These are phyloP conservation scores for Fusarium camptoceras DNA, from an alignment of 2,329 filamentous ascomycete species.

Conservation along the genomic window DNA sequence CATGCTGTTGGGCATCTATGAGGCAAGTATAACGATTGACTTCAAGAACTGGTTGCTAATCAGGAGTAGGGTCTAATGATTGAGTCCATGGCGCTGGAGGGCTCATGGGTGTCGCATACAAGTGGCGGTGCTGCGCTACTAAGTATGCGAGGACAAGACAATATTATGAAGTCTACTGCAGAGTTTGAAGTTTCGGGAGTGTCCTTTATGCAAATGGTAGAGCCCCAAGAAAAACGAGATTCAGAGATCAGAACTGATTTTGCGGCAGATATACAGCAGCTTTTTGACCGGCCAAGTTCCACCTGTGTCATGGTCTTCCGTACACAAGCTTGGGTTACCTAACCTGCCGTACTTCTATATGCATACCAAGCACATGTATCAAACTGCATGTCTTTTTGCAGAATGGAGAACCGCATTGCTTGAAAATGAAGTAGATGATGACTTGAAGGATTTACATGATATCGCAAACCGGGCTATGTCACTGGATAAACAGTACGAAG, in stretches of 20 bases:
- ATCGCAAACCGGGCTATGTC: not conserved
- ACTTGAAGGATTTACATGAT: fast-evolving
- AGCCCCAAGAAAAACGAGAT: fast-evolving
- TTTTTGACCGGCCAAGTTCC: not conserved
- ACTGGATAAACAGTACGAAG: not conserved
- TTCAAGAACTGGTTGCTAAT: not conserved
- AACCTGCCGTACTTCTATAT: not conserved
- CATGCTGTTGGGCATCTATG: not conserved
- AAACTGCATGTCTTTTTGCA: not conserved
- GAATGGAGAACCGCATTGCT: not conserved
- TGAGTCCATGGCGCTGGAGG: not conserved
- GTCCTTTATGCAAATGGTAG: not conserved
- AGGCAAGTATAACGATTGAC: not conserved
- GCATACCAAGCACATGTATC: not conserved
- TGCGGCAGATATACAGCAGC: not conserved
- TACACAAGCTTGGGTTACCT: not conserved
- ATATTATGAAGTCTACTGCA: not conserved
- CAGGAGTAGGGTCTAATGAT: not conserved
- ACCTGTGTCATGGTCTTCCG: not conserved
- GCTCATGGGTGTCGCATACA: not conserved
- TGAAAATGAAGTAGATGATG: not conserved
- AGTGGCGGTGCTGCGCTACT: not conserved
- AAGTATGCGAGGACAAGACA: not conserved
- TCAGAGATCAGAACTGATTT: not conserved
- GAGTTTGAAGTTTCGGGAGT: not conserved